Base-by-base conservation (phyloP, 2,329 filamentous ascomycete species). In the Volutella citrinella region DNA sequence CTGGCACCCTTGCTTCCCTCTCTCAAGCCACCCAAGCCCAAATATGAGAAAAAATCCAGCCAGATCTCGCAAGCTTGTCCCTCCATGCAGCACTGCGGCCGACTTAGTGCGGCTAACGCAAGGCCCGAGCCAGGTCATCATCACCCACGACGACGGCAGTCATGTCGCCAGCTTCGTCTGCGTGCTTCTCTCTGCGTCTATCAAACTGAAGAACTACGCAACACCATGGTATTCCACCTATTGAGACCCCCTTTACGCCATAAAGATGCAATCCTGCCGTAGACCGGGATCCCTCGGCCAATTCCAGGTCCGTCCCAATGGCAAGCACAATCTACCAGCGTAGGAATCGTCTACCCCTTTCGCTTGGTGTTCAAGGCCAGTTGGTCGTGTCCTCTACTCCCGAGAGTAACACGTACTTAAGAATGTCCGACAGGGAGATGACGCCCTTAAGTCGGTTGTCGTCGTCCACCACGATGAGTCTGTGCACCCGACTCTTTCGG, bases 361-460 rank as follows among this genome's bases (percentile, higher is more conserved):
- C n/a, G n/a, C n/a, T n/a, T n/a, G n/a, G n/a, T 22, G 20, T 12
- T 46, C 36, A 49, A 30, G 35, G 21, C 51, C 47, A 55, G 32
- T 36, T 43, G 30, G 41, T 43, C 38, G 45, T 45, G 18, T 80
- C 74, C 48, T 79, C 81, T 54, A 87, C 83, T 32, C 87, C 87
- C 49, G 87, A 77, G 15, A 95, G 72, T 45, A 98, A 72, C 33
- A 96, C 87, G 59, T 98, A 96, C 55, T 95, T 89, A 48, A 98
- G 76, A 48, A 98, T 96, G 64, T 98, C 93, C 39, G 91, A 97
- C 34, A 98, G 72, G 7, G 90, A 96, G 40, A 98, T 81, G 35
- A 98, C 80, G 28, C 93, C 93, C 59, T 84, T 86, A 35, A 98
- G 78, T 49, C 82, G 81, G 57, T 82, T 87, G 32, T 90, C 78